Conservation (phyloP, 208 protist species). For the Tetramitus jugosus region DNA sequence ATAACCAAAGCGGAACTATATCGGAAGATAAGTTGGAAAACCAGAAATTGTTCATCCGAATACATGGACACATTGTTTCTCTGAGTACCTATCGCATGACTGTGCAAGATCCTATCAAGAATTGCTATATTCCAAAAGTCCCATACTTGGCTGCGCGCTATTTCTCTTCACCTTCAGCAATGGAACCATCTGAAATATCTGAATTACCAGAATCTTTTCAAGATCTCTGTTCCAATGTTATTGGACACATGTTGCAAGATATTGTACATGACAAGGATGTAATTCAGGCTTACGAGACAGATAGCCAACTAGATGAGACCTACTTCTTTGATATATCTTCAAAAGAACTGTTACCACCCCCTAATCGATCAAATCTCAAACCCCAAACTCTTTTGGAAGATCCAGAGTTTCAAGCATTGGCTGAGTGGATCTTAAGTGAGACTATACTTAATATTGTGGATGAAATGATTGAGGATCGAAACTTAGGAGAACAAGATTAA, state of each 20-base stretch:
- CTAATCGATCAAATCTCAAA: too few species aligned
- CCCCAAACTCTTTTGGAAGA: background rate
- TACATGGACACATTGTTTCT: too few species aligned
- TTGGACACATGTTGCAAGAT: background rate
- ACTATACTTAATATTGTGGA: background rate
- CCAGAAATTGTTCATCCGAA: too few species aligned
- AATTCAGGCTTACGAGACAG: background rate
- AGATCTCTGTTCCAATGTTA: background rate
- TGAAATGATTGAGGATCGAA: too few species aligned
- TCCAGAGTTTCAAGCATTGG: background rate
- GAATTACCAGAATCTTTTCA: background rate
- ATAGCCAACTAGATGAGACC: background rate
- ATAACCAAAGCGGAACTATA: background rate
- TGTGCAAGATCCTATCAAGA: background rate
- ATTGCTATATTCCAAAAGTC: background rate
- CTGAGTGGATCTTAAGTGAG: conserved; percentile 9
- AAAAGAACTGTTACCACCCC: background rate
- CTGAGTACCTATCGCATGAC: too few species aligned
- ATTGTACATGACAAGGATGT: background rate
- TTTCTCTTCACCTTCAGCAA: background rate
- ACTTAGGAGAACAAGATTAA: too few species aligned
- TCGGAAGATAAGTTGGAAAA: background rate
- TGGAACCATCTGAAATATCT: background rate
- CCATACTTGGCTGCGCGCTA: background rate
- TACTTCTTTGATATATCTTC: background rate